Percentiles rank a stretch among this genome's conserved stretches.
These are phyloP conservation scores for Chrysoporthe deuterocubensis DNA, from an alignment of 2,329 filamentous ascomycete genomes.

Conservation along the genomic window DNA sequence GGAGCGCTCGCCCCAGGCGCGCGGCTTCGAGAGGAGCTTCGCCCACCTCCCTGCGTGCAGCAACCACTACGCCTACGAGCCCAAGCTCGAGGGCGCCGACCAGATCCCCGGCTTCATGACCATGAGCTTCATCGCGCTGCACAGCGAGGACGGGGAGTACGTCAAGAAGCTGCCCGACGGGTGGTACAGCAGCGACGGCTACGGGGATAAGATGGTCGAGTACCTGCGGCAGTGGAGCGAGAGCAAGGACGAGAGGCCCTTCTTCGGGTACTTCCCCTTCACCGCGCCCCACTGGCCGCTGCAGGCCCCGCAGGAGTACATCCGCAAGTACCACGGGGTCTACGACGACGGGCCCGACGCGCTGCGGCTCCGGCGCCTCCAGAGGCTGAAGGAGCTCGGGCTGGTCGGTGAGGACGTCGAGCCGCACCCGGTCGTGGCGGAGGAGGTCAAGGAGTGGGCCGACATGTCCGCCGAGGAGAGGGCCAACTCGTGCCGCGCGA, in stretches of 20 bases:
- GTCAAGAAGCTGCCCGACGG: constrained; percentile 50
- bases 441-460: constrained; percentile 52
- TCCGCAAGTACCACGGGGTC: constrained; percentile 60
- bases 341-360: constrained; percentile 65
- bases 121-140: constrained; percentile 45
- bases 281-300: constrained; percentile 68
- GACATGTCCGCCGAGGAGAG: constrained; percentile 51
- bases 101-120: constrained; percentile 45
- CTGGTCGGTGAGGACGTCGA: constrained; percentile 56
- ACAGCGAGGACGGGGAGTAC: constrained; percentile 43
- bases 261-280: constrained; percentile 65
- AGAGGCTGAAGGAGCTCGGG: constrained; percentile 60
- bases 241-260: constrained; percentile 44
- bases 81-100: constrained; percentile 43
- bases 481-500: constrained; percentile 54
- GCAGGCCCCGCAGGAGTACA: constrained; percentile 59
- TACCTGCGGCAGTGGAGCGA: constrained; percentile 54
- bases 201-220: constrained; percentile 55
- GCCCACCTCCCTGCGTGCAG: constrained; percentile 64
- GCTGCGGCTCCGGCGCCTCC: constrained; percentile 56
- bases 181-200: constrained; percentile 59
- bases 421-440: constrained; percentile 54
- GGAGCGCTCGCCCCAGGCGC: constrained; percentile 57
- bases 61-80: constrained; percentile 59
- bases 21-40: constrained; percentile 64